phyloP scores from a whole-genome alignment of 768 basidiomycete species.

The Psilocybe cubensis region DNA sequence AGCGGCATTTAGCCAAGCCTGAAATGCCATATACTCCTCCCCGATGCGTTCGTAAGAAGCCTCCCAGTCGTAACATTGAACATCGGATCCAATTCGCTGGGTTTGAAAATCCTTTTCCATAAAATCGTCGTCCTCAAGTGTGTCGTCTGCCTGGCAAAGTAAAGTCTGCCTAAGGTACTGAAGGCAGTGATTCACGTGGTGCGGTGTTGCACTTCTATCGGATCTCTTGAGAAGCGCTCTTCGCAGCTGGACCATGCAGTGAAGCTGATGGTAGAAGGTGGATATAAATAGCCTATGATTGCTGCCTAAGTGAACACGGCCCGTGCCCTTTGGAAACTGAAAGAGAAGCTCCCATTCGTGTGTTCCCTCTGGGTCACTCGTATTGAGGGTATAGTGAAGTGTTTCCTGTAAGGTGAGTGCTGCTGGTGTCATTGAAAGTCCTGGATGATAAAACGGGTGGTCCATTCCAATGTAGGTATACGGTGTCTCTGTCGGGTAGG shows the following conservation, averaged over 20 bases:
- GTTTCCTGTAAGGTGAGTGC: constrained; percentile 22
- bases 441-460: constrained; percentile 10
- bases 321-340: constrained; percentile 19
- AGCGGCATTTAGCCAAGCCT: not conserved
- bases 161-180: constrained; percentile 38
- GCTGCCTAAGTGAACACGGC: constrained; percentile 25
- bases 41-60: not conserved
- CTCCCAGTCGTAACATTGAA: constrained; percentile 14
- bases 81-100: constrained; percentile 15
- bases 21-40: not conserved
- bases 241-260: constrained; percentile 27
- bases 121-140: constrained; percentile 37
- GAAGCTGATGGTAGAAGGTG: constrained; percentile 30
- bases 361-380: constrained; percentile 10
- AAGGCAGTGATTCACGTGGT: constrained; percentile 36
- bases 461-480: constrained; percentile 12
- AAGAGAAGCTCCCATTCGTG: not conserved
- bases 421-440: constrained; percentile 3
- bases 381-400: constrained; percentile 20
- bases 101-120: constrained; percentile 26
- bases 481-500: not conserved
- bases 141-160: constrained; percentile 34
- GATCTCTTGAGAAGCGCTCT: constrained; percentile 20
- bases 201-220: constrained; percentile 9
- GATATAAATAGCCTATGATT: constrained; percentile 22